phyloP scores from a whole-genome alignment of 805 yeast genomes.

The Lachancea kluyveri region DNA sequence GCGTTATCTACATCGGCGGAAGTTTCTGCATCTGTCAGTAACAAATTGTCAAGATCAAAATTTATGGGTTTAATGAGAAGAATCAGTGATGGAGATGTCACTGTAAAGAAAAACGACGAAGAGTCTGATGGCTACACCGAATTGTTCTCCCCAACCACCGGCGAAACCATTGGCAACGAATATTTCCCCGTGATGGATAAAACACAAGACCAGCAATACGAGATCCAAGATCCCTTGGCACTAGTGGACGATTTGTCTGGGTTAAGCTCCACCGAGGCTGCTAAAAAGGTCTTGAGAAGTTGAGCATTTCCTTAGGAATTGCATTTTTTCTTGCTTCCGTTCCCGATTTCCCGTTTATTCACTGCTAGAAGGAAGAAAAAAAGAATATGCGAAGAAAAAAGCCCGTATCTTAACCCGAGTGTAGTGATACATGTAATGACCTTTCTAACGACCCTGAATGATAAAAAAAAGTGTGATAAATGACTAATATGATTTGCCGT shows the following conservation, averaged over 20 bases:
- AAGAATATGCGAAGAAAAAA: no score
- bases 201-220: conserved; percentile 2
- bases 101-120: conserved; percentile 14
- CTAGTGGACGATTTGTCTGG: conserved; percentile 1
- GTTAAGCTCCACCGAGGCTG: conserved; percentile 5
- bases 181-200: conserved; percentile 20
- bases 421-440: no score
- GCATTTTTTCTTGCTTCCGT: no score
- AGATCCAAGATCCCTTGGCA: conserved; percentile 2
- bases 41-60: conserved; percentile 24
- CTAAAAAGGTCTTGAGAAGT: conserved; percentile 1
- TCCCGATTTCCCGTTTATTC: no score
- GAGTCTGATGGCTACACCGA: conserved; percentile 13
- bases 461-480: no score
- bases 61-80: conserved; percentile 26
- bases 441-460: no score
- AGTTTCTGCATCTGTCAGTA: conserved; percentile 9
- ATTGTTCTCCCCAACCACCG: conserved; percentile 20
- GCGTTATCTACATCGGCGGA: conserved; percentile 13
- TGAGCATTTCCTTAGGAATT: no score
- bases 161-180: conserved; percentile 24
- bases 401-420: no score
- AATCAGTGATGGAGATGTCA: conserved; percentile 28
- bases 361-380: no score
- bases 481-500: no score